phyloP scores from a whole-genome alignment of 768 basidiomycete genomes.

The Amyloporia xantha region DNA sequence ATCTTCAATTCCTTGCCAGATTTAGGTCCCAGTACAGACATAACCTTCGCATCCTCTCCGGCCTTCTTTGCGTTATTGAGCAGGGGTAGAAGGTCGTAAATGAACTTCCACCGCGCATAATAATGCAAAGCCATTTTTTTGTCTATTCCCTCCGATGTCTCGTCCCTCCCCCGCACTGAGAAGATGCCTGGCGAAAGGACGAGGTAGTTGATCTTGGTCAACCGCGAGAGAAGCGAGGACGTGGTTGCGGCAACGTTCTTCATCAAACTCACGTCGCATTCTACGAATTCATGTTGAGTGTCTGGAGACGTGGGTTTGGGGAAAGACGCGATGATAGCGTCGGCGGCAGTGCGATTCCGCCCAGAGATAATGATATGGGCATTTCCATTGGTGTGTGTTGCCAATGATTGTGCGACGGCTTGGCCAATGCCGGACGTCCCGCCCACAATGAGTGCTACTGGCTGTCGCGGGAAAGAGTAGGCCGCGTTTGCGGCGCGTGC shows the following conservation, averaged over 20 bases:
- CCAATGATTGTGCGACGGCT: conserved; percentile 42
- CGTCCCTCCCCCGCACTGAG: conserved; percentile 30
- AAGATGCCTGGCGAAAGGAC: conserved; percentile 40
- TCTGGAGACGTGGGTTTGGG: conserved; percentile 25
- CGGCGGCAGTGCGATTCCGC: conserved; percentile 42
- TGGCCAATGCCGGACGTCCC: conserved; percentile 32
- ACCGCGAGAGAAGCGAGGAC: conserved; percentile 22
- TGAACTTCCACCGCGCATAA: conserved; percentile 47
- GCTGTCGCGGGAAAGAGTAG: conserved; percentile 16
- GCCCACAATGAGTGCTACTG: conserved; percentile 28
- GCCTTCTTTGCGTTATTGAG: conserved; percentile 37
- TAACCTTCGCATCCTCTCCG: conserved; percentile 43
- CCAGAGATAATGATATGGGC: conserved; percentile 47
- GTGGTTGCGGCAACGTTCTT: conserved; percentile 36
- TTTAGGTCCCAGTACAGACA: conserved; percentile 36
- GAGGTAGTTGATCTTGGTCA: conserved; percentile 48
- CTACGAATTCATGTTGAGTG: conserved; percentile 37
- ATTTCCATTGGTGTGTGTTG: conserved; percentile 39
- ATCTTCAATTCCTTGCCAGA: conserved; percentile 31
- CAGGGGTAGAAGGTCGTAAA: conserved; percentile 36
- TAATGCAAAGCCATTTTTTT: conserved; percentile 40
- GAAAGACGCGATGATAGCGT: conserved; percentile 36
- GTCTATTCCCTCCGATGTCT: conserved; percentile 43
- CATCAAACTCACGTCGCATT: conserved; percentile 46
- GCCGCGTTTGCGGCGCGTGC: conserved; percentile 13